phyloP scores from a whole-genome alignment of 1,284 basidiomycete genomes.

The Hymenochaete sp. region DNA sequence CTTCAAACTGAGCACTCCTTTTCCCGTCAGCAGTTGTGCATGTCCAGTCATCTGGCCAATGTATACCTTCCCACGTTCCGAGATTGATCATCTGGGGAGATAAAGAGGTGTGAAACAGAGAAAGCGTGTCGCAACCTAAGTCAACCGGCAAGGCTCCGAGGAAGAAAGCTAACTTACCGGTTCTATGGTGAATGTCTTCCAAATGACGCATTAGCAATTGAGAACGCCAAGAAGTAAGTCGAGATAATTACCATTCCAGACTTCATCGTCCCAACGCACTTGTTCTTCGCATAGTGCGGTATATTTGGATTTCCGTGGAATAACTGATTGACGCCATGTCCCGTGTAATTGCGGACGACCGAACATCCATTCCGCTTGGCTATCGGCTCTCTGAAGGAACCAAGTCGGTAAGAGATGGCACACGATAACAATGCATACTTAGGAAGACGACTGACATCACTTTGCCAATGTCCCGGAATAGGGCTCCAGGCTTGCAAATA shows the following conservation, averaged over 20 bases:
- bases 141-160: neutral
- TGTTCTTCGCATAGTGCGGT: slow-evolving; percentile 84
- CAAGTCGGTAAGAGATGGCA: slow-evolving; percentile 18
- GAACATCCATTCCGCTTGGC: slow-evolving; percentile 74
- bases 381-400: slow-evolving; percentile 59
- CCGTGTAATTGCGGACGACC: slow-evolving; percentile 82
- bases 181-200: slow-evolving; percentile 46
- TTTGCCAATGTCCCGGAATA: slow-evolving; percentile 80
- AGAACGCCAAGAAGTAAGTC: neutral
- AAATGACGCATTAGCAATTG: slow-evolving; percentile 1
- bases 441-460: slow-evolving; percentile 52
- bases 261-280: slow-evolving; percentile 76
- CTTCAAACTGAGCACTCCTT: slow-evolving; percentile 90
- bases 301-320: slow-evolving; percentile 73
- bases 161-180: slow-evolving; percentile 41
- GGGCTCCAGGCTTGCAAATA: slow-evolving; percentile 82
- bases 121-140: slow-evolving; percentile 13
- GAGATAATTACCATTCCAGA: slow-evolving; percentile 62
- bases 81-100: slow-evolving; percentile 80
- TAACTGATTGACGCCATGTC: slow-evolving; percentile 82
- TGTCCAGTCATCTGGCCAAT: slow-evolving; percentile 93
- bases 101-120: slow-evolving; percentile 13
- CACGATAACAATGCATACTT: slow-evolving; percentile 8
- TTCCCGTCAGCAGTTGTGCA: slow-evolving; percentile 87
- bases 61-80: slow-evolving; percentile 64